A percentile compares a stretch with the other conserved stretches of the same genome.
phyloP scores from a whole-genome alignment of 495 filamentous ascomycete species.

The Neurospora sp. region DNA sequence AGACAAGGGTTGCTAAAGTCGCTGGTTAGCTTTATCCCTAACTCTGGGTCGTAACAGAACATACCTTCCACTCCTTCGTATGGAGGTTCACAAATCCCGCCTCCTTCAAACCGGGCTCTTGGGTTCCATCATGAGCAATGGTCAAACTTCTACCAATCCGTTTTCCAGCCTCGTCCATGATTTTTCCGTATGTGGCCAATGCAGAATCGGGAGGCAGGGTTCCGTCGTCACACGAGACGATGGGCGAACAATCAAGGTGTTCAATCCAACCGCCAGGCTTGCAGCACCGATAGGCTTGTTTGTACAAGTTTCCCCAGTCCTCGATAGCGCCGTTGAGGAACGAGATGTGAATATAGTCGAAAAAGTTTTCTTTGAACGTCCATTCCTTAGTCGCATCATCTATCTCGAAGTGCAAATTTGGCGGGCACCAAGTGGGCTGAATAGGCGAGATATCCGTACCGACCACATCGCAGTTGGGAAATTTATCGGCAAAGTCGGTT shows the following conservation, averaged over 20 bases:
- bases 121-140: not conserved
- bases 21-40: not conserved
- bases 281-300: slow-evolving; percentile 20
- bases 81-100: not conserved
- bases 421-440: slow-evolving; percentile 7
- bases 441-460: slow-evolving; percentile 47
- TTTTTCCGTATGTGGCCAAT: not conserved
- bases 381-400: slow-evolving; percentile 46
- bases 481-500: slow-evolving; percentile 46
- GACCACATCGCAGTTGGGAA: slow-evolving; percentile 39
- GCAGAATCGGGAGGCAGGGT: not conserved
- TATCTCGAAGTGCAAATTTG: slow-evolving; percentile 37
- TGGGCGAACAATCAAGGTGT: slow-evolving; percentile 14
- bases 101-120: not conserved
- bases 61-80: not conserved
- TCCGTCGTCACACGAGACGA: slow-evolving; percentile 23
- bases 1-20: not conserved
- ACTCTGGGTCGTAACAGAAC: not conserved
- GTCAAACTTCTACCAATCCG: not conserved
- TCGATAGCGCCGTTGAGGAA: slow-evolving; percentile 42
- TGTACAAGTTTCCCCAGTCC: slow-evolving; percentile 42
- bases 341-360: slow-evolving; percentile 58
- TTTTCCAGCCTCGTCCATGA: not conserved
- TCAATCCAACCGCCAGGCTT: slow-evolving; percentile 35
- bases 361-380: slow-evolving; percentile 40